A percentile compares a stretch with the other conserved stretches of the same genome.
phyloP scores from a whole-genome alignment of 352 stramenopile genomes.

The Globisporangium cederbergense region DNA sequence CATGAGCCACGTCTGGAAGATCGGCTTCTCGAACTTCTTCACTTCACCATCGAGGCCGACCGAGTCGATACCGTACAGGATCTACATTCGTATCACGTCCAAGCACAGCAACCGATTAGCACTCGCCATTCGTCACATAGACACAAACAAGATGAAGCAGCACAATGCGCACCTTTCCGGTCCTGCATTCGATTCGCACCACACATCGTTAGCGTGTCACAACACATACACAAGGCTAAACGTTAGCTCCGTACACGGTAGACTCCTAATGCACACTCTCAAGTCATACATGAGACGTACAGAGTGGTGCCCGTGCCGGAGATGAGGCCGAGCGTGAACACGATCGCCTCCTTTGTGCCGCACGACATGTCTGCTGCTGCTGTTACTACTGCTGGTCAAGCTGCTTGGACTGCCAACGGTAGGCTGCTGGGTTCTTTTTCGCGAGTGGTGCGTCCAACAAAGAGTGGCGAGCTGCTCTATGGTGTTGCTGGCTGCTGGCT shows the following conservation, averaged over 20 bases:
- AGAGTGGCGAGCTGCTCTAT: not conserved
- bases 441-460: not conserved
- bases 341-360: constrained; percentile 66
- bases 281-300: constrained; percentile 29
- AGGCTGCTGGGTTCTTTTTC: constrained; percentile 7
- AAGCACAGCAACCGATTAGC: not conserved
- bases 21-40: constrained; percentile 93
- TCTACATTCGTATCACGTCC: constrained; percentile 40
- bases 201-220: not conserved
- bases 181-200: constrained; percentile 27
- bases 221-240: not conserved
- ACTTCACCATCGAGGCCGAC: constrained; percentile 84
- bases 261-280: not conserved
- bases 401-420: no score
- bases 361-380: constrained; percentile 54
- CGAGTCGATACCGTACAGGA: constrained; percentile 91
- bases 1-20: constrained; percentile 97
- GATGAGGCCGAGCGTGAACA: constrained; percentile 78
- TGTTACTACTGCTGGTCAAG: not conserved
- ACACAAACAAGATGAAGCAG: not conserved
- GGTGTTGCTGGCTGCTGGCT: not conserved
- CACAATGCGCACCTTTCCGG: constrained; percentile 46
- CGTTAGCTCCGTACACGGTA: no score
- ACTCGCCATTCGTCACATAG: not conserved
- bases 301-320: constrained; percentile 83